Percentiles rank a stretch among this genome's conserved stretches.
These are phyloP conservation scores for Fusarium continuum DNA, from an alignment of 2,329 filamentous ascomycete species.

Conservation along the genomic window DNA sequence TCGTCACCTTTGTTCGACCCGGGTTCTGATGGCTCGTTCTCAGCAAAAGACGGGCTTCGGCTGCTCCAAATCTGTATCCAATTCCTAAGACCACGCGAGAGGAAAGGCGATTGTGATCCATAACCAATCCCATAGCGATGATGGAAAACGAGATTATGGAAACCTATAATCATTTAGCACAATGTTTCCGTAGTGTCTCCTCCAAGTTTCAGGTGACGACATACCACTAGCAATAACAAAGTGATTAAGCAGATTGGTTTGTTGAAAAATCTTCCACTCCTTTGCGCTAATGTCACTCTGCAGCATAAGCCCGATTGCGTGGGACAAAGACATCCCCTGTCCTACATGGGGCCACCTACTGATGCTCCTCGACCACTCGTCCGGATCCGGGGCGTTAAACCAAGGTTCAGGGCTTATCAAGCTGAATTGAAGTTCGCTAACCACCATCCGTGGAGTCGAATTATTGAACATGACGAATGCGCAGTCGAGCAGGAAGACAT, in stretches of 20 bases:
- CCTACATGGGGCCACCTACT: neutral
- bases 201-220: no score
- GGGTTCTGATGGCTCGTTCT: neutral
- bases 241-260: constrained; percentile 12
- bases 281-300: neutral
- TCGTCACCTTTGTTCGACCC: no score
- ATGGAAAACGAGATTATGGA: constrained; percentile 20
- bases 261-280: constrained; percentile 2
- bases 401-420: constrained; percentile 5
- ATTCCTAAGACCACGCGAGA: constrained; percentile 4
- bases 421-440: constrained; percentile 4
- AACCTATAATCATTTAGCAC: neutral
- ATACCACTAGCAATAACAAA: constrained; percentile 15
- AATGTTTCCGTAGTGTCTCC: no score
- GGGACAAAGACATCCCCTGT: neutral
- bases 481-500: constrained; percentile 18
- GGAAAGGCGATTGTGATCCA: neutral
- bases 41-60: neutral
- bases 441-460: constrained; percentile 10
- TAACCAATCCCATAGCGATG: no score
- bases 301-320: neutral
- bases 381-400: constrained; percentile 2
- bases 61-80: constrained; percentile 4
- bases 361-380: neutral
- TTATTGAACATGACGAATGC: constrained; percentile 24